Evolutionary conservation across 164 flowering plant species (phyloP).

Genomic region (Stephania cephalantha): DNA sequence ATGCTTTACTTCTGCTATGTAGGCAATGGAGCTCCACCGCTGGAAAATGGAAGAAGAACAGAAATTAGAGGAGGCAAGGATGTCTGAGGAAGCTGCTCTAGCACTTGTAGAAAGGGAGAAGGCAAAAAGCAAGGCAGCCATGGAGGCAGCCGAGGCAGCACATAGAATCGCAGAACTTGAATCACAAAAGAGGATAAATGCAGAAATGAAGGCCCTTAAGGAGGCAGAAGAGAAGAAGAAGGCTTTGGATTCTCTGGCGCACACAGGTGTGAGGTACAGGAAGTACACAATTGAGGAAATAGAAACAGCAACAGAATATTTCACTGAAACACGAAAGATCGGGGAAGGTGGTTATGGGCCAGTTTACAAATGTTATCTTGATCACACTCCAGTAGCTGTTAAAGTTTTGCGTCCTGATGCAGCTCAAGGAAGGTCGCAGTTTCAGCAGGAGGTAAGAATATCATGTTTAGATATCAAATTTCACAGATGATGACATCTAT

Average conservation of each 20-base stretch:
- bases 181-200: slow-evolving; percentile 56
- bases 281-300: slow-evolving; percentile 66
- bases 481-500: not conserved
- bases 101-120: slow-evolving; percentile 60
- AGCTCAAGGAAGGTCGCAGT: slow-evolving; percentile 74
- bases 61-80: slow-evolving; percentile 51
- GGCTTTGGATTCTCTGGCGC: slow-evolving; percentile 24
- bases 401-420: slow-evolving; percentile 78
- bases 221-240: slow-evolving; percentile 58
- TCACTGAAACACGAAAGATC: slow-evolving; percentile 44
- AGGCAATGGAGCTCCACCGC: slow-evolving; percentile 77
- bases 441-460: slow-evolving; percentile 54
- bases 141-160: slow-evolving; percentile 74
- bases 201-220: slow-evolving; percentile 53
- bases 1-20: not conserved
- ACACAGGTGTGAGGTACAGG: slow-evolving; percentile 44
- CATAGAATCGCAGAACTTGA: slow-evolving; percentile 65
- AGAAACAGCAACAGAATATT: slow-evolving; percentile 53
- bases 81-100: slow-evolving; percentile 65
- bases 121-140: slow-evolving; percentile 57
- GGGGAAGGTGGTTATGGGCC: slow-evolving; percentile 90
- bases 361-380: slow-evolving; percentile 51
- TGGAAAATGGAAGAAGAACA: slow-evolving; percentile 82
- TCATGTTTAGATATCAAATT: not conserved
- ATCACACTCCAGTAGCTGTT: slow-evolving; percentile 66